Percentiles rank a stretch among this genome's conserved stretches.
phyloP scores from a whole-genome alignment of 352 stramenopile species.

The Phytophthora citrophthora region DNA sequence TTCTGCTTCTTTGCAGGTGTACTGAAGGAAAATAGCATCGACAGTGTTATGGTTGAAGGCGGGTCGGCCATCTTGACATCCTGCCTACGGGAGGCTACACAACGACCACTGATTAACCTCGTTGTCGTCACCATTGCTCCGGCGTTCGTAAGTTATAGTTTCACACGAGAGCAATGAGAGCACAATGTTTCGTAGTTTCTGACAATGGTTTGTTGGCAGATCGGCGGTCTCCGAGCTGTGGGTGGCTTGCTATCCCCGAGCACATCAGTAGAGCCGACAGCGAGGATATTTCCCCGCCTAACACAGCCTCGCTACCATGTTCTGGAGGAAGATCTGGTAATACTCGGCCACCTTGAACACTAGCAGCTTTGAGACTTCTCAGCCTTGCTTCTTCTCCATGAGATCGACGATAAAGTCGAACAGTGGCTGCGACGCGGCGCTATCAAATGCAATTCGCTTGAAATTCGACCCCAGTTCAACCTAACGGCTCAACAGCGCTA shows the following conservation, averaged over 20 bases:
- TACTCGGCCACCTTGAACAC: constrained; percentile 42
- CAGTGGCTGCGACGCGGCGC: constrained; percentile 6
- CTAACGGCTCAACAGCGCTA: background rate
- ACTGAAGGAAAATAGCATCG: constrained; percentile 45
- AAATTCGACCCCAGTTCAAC: constrained; percentile 13
- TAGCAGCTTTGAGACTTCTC: background rate
- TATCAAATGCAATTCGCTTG: background rate
- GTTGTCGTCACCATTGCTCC: constrained; percentile 84
- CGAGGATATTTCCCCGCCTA: constrained; percentile 41
- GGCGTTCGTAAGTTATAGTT: constrained; percentile 60
- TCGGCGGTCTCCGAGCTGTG: constrained; percentile 67
- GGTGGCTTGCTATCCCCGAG: constrained; percentile 23
- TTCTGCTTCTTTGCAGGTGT: constrained; percentile 32
- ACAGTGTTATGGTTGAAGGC: constrained; percentile 86
- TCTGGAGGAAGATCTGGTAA: constrained; percentile 54
- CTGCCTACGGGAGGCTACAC: constrained; percentile 53
- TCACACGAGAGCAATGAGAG: no score
- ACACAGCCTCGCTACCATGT: constrained; percentile 36
- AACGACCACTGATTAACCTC: constrained; percentile 60
- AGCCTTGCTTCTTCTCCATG: no score
- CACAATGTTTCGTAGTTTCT: background rate
- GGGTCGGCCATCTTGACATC: constrained; percentile 77
- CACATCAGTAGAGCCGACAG: constrained; percentile 6
- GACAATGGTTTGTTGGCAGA: constrained; percentile 33
- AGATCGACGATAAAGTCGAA: background rate